Evolutionary conservation across 306 rosid genomes (phyloP).

Genomic region (Cyclanthera cordifolia): DNA sequence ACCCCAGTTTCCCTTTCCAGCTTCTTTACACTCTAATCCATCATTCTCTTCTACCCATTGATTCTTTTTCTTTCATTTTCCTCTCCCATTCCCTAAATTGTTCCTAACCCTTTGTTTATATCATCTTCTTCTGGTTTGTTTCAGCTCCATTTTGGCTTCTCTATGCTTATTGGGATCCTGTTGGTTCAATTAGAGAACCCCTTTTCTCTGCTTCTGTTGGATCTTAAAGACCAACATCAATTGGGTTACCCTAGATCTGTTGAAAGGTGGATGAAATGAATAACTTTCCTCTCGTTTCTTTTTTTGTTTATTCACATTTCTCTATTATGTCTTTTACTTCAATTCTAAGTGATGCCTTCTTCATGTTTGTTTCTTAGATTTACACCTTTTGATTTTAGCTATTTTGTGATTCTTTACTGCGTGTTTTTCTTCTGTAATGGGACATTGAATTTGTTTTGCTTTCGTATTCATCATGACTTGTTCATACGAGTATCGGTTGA

Average conservation of each 20-base stretch:
- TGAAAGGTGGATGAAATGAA: constrained; percentile 59
- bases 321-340: constrained; percentile 56
- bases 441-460: constrained; percentile 23
- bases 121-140: constrained; percentile 25
- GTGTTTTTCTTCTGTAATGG: constrained; percentile 24
- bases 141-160: constrained; percentile 31
- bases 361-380: constrained; percentile 22
- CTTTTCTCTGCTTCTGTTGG: constrained; percentile 37
- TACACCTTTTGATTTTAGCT: constrained; percentile 22
- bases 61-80: constrained; percentile 25
- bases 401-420: constrained; percentile 19
- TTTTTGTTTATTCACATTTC: constrained; percentile 24
- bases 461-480: constrained; percentile 12
- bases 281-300: constrained; percentile 22
- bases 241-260: constrained; percentile 46
- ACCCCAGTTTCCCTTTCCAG: constrained; percentile 59
- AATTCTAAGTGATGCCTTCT: constrained; percentile 69
- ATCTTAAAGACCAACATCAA: constrained; percentile 51
- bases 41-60: constrained; percentile 32
- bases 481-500: background rate
- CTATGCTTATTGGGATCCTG: constrained; percentile 45
- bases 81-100: constrained; percentile 17
- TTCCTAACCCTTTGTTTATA: constrained; percentile 34
- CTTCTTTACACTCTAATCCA: constrained; percentile 16
- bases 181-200: constrained; percentile 32